Percentiles rank a stretch among this genome's conserved stretches.
Evolutionary conservation across 2,329 filamentous ascomycete species (phyloP).

Genomic region (Corniculantispora saksenae): DNA sequence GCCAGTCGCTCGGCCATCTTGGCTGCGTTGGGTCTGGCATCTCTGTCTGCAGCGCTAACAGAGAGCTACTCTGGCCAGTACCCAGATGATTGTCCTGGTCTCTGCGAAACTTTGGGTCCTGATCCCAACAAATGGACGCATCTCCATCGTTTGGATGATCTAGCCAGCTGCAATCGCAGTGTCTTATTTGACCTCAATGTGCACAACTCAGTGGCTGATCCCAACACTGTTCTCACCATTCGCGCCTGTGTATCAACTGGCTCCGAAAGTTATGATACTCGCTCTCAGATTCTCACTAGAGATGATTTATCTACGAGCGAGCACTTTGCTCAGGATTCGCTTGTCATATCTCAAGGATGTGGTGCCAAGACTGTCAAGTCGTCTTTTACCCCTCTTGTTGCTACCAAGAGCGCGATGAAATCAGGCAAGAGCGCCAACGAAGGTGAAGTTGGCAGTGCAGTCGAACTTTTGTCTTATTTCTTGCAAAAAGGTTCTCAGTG

Average conservation of each 20-base stretch:
- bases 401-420: no score
- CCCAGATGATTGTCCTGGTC: not conserved
- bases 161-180: not conserved
- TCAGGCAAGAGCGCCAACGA: not conserved
- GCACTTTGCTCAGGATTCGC: not conserved
- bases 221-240: not conserved
- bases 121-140: not conserved
- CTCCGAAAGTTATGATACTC: not conserved
- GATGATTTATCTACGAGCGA: no score
- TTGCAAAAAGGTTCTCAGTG: not conserved
- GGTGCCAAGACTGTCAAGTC: not conserved
- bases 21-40: not conserved
- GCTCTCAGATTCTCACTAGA: not conserved
- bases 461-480: no score
- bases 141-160: not conserved
- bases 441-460: no score
- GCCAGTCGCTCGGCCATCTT: not conserved
- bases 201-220: not conserved
- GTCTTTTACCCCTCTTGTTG: not conserved
- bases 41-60: not conserved
- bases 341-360: not conserved
- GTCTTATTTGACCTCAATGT: conserved; percentile 3
- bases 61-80: not conserved
- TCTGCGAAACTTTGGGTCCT: not conserved
- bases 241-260: not conserved